These are phyloP conservation scores for Xylariaceae sp. DNA, from an alignment of 2,329 filamentous ascomycete species.

Conservation along the genomic window DNA sequence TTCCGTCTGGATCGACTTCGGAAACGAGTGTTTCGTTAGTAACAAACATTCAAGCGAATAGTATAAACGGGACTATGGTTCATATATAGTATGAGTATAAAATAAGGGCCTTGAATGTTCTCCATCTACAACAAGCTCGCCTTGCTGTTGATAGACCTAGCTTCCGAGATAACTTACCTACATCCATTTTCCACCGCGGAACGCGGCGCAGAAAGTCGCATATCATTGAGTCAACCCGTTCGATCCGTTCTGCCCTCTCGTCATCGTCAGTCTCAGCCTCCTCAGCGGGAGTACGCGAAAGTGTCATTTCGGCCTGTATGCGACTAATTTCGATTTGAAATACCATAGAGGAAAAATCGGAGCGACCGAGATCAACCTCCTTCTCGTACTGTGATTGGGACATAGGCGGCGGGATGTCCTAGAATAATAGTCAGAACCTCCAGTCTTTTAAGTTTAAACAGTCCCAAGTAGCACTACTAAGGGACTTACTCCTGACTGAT, in stretches of 20 bases:
- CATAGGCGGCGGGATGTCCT: conserved; percentile 44
- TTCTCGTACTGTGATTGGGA: conserved; percentile 45
- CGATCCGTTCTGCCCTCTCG: conserved; percentile 34
- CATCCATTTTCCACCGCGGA: conserved; percentile 47
- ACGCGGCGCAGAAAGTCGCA: conserved; percentile 47
- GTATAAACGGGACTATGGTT: too few relatives aligned
- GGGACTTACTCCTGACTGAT: conserved; percentile 46
- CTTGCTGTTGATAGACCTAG: background rate
- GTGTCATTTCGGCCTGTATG: conserved; percentile 42
- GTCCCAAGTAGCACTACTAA: background rate
- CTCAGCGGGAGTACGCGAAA: conserved; percentile 38
- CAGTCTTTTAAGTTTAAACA: background rate
- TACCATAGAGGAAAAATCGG: conserved; percentile 47
- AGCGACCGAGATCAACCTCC: conserved; percentile 43
- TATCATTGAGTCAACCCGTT: conserved; percentile 45
- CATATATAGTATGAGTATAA: too few relatives aligned
- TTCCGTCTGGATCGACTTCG: conserved; percentile 43
- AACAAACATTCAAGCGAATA: background rate
- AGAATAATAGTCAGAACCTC: conserved; percentile 8
- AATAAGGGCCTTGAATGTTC: too few relatives aligned
- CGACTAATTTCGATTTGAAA: conserved; percentile 47
- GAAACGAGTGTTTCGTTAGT: conserved; percentile 5
- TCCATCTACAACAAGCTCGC: too few relatives aligned
- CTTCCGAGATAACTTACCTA: conserved; percentile 28
- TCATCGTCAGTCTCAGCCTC: conserved; percentile 32